Evolutionary conservation across 495 filamentous ascomycete genomes (phyloP), one percentile per base, ranked within the genome.

Genomic region (Podospora australis): DNA sequence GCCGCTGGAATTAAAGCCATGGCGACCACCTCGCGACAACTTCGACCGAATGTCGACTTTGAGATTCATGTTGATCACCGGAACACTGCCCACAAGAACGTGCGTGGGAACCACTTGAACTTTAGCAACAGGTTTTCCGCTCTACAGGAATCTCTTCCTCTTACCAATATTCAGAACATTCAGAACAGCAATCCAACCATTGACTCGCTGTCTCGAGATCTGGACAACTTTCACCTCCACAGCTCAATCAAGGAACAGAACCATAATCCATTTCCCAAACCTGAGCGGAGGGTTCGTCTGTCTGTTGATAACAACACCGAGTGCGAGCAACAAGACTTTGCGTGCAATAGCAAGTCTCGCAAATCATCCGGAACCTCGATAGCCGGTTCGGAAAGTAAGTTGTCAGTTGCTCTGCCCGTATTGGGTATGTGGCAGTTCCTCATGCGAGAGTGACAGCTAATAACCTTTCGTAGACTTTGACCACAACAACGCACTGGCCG

Each of bases 91-190:
- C 49, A 50, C 35, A 46, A 43, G 28, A 48, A 39, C n/a, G n/a
- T n/a, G n/a, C n/a, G n/a, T n/a, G n/a, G n/a, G n/a, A n/a, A n/a
- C 38, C 43, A 46, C 42, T 50, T 36, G 48, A 36, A 36, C 54
- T 50, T 29, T 9, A 30, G 22, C 23, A 55, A 53, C 49, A 17
- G 41, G 29, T 44, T 45, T 28, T 29, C 57, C 4, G 52, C 49
- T 29, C 65, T 72, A n/a, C n/a, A n/a, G 16, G 45, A 52, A n/a
- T 63, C 67, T 24, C 55, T 71, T 22, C 50, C 67, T 16, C 40
- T 65, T 30, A 51, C 50, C 48, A 59, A 56, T 21, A 53, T 67
- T 16, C 63, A 64, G 44, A 67, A 69, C 51, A 46, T 58, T 38
- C 42, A 47, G n/a, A n/a, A n/a, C n/a, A n/a, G n/a, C 7, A 35